Conservation (phyloP, 2,329 filamentous ascomycete genomes). For the Cercospora sp. region DNA sequence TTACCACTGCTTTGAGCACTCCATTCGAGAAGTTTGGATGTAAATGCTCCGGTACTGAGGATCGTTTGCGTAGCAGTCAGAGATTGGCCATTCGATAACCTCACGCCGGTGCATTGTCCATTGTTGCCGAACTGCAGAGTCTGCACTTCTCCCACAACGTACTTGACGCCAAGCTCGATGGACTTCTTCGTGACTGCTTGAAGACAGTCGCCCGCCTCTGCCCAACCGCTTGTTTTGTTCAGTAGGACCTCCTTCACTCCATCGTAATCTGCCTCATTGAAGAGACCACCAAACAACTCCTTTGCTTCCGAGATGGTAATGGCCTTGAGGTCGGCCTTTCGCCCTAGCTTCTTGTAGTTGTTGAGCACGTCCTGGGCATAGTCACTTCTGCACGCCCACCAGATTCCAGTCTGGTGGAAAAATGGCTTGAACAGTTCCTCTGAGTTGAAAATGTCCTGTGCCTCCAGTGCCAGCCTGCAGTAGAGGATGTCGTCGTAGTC, state of each 20-base stretch:
- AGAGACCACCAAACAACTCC: slow-evolving; percentile 58
- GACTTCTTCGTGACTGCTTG: slow-evolving; percentile 55
- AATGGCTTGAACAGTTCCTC: slow-evolving; percentile 58
- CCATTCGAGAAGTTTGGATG: slow-evolving; percentile 48
- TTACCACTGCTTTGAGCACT: slow-evolving; percentile 50
- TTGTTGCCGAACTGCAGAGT: slow-evolving; percentile 48
- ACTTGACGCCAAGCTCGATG: slow-evolving; percentile 59
- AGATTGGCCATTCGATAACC: slow-evolving; percentile 41
- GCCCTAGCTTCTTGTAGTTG: slow-evolving; percentile 53
- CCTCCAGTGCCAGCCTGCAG: slow-evolving; percentile 64
- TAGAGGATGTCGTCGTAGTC: slow-evolving; percentile 68
- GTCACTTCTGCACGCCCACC: slow-evolving; percentile 49
- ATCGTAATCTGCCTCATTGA: slow-evolving; percentile 60
- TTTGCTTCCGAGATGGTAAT: slow-evolving; percentile 56
- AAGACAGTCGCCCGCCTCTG: slow-evolving; percentile 60
- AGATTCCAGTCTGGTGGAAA: slow-evolving; percentile 56
- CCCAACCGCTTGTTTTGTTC: slow-evolving; percentile 64
- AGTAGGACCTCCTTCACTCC: slow-evolving; percentile 61
- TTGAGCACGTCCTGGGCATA: slow-evolving; percentile 52
- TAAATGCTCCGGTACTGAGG: slow-evolving; percentile 47
- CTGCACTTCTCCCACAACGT: slow-evolving; percentile 55
- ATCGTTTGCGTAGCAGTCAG: slow-evolving; percentile 41
- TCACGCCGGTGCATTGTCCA: slow-evolving; percentile 43
- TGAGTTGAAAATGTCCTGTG: slow-evolving; percentile 61
- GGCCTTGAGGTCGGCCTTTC: slow-evolving; percentile 48